Percentiles rank a stretch among this genome's conserved stretches.
These are phyloP conservation scores for Tilletia walkeri DNA, from an alignment of 1,284 basidiomycete species.

Conservation along the genomic window DNA sequence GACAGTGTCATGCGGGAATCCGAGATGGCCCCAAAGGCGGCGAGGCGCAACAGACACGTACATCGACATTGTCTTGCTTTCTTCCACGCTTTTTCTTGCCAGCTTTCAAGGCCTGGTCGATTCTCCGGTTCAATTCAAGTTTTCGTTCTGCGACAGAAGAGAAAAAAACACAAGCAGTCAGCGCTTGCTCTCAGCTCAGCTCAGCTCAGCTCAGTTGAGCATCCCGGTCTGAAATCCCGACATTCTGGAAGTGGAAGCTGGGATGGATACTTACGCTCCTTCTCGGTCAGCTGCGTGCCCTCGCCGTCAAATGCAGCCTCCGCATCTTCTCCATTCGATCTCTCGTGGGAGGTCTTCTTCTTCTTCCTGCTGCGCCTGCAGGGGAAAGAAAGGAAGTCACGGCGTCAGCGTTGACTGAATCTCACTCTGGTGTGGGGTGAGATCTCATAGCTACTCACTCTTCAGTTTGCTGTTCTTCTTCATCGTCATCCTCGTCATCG, in stretches of 20 bases:
- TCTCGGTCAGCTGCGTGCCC: background rate
- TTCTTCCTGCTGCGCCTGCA: conserved; percentile 9
- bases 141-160: conserved; percentile 58
- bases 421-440: no score
- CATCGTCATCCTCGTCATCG: no score
- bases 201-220: no score
- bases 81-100: conserved; percentile 74
- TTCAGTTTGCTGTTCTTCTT: no score
- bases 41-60: conserved; percentile 14
- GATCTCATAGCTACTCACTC: no score
- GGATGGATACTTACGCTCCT: conserved; percentile 5
- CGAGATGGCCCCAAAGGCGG: no score
- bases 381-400: background rate
- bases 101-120: conserved; percentile 80
- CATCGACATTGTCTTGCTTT: conserved; percentile 62
- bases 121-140: conserved; percentile 67
- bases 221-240: no score
- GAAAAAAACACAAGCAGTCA: background rate
- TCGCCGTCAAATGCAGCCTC: background rate
- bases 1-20: no score
- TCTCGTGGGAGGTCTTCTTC: background rate
- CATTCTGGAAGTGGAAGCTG: no score
- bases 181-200: background rate
- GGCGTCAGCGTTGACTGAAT: background rate
- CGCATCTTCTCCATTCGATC: no score